These are phyloP conservation scores for Ascochyta viciae-villosae DNA, from an alignment of 2,329 filamentous ascomycete genomes.

Conservation along the genomic window DNA sequence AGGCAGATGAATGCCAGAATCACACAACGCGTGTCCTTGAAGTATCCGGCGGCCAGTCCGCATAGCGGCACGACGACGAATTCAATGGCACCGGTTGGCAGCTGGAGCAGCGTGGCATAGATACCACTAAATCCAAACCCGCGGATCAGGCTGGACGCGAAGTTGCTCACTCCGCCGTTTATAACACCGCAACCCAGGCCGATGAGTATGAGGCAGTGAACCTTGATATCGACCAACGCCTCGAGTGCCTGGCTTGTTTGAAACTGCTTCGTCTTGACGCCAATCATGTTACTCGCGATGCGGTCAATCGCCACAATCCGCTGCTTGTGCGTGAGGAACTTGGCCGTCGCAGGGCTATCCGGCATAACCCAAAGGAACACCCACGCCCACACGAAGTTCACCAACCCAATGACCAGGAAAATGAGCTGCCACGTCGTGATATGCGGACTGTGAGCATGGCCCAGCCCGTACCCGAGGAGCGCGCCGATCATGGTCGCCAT, in stretches of 20 bases:
- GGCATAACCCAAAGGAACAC: slow-evolving; percentile 49
- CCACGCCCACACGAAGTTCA: slow-evolving; percentile 48
- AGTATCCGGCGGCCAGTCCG: slow-evolving; percentile 44
- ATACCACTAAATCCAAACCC: slow-evolving; percentile 53
- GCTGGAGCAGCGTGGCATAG: slow-evolving; percentile 52
- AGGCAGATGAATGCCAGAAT: slow-evolving; percentile 51
- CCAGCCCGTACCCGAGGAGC: slow-evolving; percentile 46
- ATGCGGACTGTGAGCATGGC: slow-evolving; percentile 33
- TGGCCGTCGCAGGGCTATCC: slow-evolving; percentile 45
- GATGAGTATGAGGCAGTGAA: slow-evolving; percentile 51
- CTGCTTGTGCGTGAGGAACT: slow-evolving; percentile 49
- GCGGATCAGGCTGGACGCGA: slow-evolving; percentile 55
- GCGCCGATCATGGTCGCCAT: slow-evolving; percentile 49
- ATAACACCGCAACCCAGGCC: slow-evolving; percentile 56
- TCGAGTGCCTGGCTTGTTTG: slow-evolving; percentile 49
- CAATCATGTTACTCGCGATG: slow-evolving; percentile 51
- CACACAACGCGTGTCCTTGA: slow-evolving; percentile 38
- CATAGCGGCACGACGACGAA: slow-evolving; percentile 49
- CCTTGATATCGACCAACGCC: slow-evolving; percentile 50
- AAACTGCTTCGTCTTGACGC: slow-evolving; percentile 52
- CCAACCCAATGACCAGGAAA: slow-evolving; percentile 47
- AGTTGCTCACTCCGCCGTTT: slow-evolving; percentile 61
- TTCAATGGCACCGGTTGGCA: slow-evolving; percentile 55
- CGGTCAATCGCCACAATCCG: slow-evolving; percentile 51
- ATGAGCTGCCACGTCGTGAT: slow-evolving; percentile 48